phyloP scores from a whole-genome alignment of 2,329 filamentous ascomycete species.

The Claviceps pazoutovae region DNA sequence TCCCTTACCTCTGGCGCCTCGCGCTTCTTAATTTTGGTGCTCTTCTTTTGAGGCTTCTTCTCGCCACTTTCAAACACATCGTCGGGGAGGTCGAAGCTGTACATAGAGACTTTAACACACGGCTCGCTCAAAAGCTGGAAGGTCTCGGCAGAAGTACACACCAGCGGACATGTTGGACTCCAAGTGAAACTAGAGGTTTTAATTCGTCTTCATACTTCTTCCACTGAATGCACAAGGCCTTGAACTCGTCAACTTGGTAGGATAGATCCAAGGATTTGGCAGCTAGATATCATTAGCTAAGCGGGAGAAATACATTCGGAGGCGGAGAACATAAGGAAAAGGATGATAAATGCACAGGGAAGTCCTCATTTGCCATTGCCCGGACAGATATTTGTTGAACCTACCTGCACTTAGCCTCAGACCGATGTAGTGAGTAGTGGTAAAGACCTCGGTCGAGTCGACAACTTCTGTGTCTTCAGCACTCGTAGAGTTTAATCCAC shows the following conservation, averaged over 20 bases:
- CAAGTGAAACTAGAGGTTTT: conserved; percentile 48
- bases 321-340: neutral
- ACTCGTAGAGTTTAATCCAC: conserved; percentile 22
- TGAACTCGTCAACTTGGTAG: conserved; percentile 75
- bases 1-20: conserved; percentile 31
- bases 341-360: neutral
- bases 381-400: conserved; percentile 14
- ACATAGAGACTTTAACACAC: conserved; percentile 1
- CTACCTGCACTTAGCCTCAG: conserved; percentile 64
- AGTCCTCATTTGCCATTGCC: neutral
- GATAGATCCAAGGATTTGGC: conserved; percentile 65
- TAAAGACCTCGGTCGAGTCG: conserved; percentile 46
- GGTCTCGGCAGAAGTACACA: conserved; percentile 30
- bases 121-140: neutral
- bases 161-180: conserved; percentile 76
- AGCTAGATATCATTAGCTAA: conserved; percentile 24
- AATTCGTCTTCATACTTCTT: conserved; percentile 60
- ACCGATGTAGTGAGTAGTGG: conserved; percentile 89
- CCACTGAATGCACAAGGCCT: conserved; percentile 64
- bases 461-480: conserved; percentile 25
- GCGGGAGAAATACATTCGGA: neutral
- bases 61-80: conserved; percentile 82
- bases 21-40: conserved; percentile 33
- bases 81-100: conserved; percentile 71
- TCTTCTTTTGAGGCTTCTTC: conserved; percentile 49